Evolutionary conservation across 1,284 basidiomycete genomes (phyloP).

Genomic region (Papiliotrema flavescens): DNA sequence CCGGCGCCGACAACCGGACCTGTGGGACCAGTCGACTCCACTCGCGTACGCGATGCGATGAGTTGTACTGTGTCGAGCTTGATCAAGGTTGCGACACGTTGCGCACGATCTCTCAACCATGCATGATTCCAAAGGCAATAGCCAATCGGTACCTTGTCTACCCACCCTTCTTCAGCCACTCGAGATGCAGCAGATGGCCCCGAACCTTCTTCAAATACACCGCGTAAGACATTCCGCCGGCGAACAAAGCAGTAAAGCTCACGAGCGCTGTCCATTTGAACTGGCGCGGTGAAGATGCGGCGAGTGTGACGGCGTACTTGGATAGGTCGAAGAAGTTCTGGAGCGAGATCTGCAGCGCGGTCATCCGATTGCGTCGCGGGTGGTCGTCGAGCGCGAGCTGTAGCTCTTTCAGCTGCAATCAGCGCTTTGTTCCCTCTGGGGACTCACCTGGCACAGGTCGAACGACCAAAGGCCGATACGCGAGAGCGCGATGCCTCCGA

Average conservation of each 20-base stretch:
- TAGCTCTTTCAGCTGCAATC: slow-evolving; percentile 44
- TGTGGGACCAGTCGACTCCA: too few relatives aligned
- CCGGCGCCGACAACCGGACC: too few relatives aligned
- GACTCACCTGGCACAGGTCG: slow-evolving; percentile 45
- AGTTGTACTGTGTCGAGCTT: too few relatives aligned
- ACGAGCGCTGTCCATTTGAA: slow-evolving; percentile 49
- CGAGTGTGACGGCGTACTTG: slow-evolving; percentile 40
- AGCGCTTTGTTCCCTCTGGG: neutral
- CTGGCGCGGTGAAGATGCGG: slow-evolving; percentile 26
- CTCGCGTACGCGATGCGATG: too few relatives aligned
- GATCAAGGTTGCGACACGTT: too few relatives aligned
- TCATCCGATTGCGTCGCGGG: slow-evolving; percentile 46
- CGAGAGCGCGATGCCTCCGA: slow-evolving; percentile 39
- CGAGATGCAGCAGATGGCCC: slow-evolving; percentile 40
- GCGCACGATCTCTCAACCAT: too few relatives aligned
- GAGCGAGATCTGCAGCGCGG: slow-evolving; percentile 48
- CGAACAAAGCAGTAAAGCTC: slow-evolving; percentile 37
- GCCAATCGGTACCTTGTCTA: too few relatives aligned
- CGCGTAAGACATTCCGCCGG: slow-evolving; percentile 33
- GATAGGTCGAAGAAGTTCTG: slow-evolving; percentile 48
- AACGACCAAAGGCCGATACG: slow-evolving; percentile 52
- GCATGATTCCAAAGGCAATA: too few relatives aligned
- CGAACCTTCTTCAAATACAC: slow-evolving; percentile 32
- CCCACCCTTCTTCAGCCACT: slow-evolving; percentile 24
- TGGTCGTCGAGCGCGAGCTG: slow-evolving; percentile 45